Base-by-base conservation (phyloP, 352 stramenopile genomes). In the Bremia lactucae region DNA sequence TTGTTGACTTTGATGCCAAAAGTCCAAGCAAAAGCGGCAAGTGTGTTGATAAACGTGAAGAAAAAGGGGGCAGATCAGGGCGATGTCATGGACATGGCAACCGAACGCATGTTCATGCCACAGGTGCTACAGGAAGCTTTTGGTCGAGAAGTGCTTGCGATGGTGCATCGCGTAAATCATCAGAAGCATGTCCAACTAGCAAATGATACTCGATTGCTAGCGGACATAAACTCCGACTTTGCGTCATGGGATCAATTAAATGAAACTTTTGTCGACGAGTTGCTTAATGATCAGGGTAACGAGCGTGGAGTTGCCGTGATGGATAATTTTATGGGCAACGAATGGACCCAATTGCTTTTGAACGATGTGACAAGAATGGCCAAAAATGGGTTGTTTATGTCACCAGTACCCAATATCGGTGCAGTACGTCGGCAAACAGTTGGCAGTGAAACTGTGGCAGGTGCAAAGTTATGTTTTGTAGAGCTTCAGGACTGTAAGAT, bases 121-220 rank as follows among this genome's bases (percentile, higher is more conserved):
- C 80, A 93, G 39, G 68, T 93, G 6, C 51, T 90, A 26, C 81
- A 91, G 35, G 80, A 95, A 46, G 80, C 80, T 0, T 93, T 95
- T 60, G 78, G 65, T 0, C 62, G 82, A 29, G 77, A 95, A 43
- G 60, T 93, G 15, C 39, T 93, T 23, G 62, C 66, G 8, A 89
- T 95, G 75, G 69, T 95, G 14, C 80, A 85, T 35, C 76, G 76
- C 4, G 67, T 93, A 10, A 91, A 90, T 50, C 59, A 68, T 43
- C 69, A 87, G 46, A 89, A 92, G 49, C 79, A 92, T 43, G 59
- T 74, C 18, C 36, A 81, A 43, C 45, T 95, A 9, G 77, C 78
- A 3, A 82, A 85, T 36, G 72, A 90, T 31, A 51, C 41, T 10
- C 55, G 72, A 0, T 65, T 68, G 28, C 39, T 89, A 1, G 83